A percentile compares a stretch with the other conserved stretches of the same genome.
These are phyloP conservation scores for Aotearoamyces nothofagi DNA, from an alignment of 2,329 filamentous ascomycete genomes.

Conservation along the genomic window DNA sequence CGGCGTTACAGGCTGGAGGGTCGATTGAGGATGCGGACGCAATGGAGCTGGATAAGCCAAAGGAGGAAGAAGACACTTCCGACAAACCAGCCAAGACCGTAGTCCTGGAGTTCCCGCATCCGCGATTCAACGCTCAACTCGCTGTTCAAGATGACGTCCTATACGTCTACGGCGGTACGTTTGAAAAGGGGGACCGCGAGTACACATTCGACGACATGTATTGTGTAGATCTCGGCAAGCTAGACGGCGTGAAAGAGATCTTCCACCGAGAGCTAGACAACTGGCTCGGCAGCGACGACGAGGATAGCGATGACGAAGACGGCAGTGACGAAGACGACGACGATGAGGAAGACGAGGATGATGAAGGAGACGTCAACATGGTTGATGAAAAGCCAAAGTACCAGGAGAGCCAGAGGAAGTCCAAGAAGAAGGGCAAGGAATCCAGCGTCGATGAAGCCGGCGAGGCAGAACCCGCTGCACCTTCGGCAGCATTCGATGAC, in stretches of 20 bases:
- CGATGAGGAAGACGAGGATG: conserved; percentile 30
- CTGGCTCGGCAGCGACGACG: conserved; percentile 58
- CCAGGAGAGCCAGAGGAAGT: conserved; percentile 30
- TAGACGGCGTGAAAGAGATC: conserved; percentile 86
- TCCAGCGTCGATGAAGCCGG: conserved; percentile 17
- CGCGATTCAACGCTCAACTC: conserved; percentile 80
- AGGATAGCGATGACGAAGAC: conserved; percentile 42
- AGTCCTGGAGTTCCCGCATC: conserved; percentile 72
- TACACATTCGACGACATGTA: conserved; percentile 95
- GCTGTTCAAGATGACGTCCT: conserved; percentile 84
- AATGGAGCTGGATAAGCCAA: conserved; percentile 31
- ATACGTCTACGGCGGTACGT: conserved; percentile 91
- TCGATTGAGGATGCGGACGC: conserved; percentile 37
- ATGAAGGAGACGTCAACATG: conserved; percentile 29
- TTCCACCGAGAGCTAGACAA: conserved; percentile 76
- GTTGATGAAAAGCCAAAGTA: conserved; percentile 17
- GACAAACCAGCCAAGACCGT: conserved; percentile 45
- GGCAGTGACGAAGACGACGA: conserved; percentile 35
- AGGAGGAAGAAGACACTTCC: conserved; percentile 36
- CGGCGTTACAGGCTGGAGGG: conserved; percentile 64
- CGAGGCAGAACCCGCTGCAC: conserved; percentile 25
- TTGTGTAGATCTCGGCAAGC: conserved; percentile 81
- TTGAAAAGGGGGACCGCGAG: conserved; percentile 86
- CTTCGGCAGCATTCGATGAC: conserved; percentile 47
- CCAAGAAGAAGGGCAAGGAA: conserved; percentile 42